These are phyloP conservation scores for Vaccinium darrowii DNA, from an alignment of 148 eudicot genomes.

Conservation along the genomic window DNA sequence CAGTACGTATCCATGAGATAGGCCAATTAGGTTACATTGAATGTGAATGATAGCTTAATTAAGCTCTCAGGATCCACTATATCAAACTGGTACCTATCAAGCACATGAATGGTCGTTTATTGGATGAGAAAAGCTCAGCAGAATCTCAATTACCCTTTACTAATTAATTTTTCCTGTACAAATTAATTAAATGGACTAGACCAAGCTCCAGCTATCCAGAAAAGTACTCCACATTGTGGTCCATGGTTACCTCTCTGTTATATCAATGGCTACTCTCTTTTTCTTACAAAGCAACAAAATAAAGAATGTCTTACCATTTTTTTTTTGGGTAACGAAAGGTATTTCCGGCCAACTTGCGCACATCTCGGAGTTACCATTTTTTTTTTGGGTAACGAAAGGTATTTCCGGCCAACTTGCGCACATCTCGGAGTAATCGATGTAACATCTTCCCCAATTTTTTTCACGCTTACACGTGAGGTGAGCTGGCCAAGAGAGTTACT, in stretches of 20 bases:
- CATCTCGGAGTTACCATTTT: no score
- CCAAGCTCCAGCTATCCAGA: neutral
- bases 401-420: no score
- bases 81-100: neutral
- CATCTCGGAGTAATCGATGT: no score
- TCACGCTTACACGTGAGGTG: no score
- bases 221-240: constrained; percentile 7
- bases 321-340: no score
- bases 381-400: no score
- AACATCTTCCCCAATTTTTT: no score
- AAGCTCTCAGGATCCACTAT: neutral
- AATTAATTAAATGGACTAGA: neutral
- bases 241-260: neutral
- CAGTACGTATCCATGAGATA: neutral
- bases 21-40: neutral
- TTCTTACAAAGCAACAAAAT: neutral
- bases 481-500: no score
- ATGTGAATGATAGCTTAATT: neutral
- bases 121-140: constrained; percentile 5
- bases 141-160: neutral
- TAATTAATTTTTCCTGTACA: neutral
- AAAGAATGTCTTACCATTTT: no score
- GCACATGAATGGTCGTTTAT: constrained; percentile 14
- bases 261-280: neutral
- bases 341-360: no score